Conservation (phyloP, 2,329 filamentous ascomycete species). For the Penicillium paneum region DNA sequence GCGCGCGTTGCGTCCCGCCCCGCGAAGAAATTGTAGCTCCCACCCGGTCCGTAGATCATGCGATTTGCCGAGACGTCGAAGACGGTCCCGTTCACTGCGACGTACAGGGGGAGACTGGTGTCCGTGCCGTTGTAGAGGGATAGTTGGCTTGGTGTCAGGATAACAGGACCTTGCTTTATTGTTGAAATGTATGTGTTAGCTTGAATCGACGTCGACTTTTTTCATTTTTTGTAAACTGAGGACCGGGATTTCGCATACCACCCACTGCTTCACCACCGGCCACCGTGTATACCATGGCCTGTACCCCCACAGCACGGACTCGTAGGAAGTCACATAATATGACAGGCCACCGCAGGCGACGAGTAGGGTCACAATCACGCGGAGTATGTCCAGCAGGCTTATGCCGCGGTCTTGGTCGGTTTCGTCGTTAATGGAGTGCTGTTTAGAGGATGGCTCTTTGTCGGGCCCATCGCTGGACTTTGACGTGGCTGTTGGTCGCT, state of each 20-base stretch:
- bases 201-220: neutral
- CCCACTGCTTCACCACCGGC: constrained; percentile 58
- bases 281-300: constrained; percentile 59
- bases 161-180: constrained; percentile 54
- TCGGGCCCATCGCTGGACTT: constrained; percentile 8
- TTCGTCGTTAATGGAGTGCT: constrained; percentile 18
- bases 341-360: constrained; percentile 67
- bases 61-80: constrained; percentile 61
- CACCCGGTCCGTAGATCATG: constrained; percentile 71
- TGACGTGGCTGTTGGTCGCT: constrained; percentile 25
- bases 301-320: constrained; percentile 68
- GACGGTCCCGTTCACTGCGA: constrained; percentile 72
- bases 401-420: constrained; percentile 31
- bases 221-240: neutral
- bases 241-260: constrained; percentile 49
- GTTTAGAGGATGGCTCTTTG: constrained; percentile 2
- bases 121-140: constrained; percentile 73
- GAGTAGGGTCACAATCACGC: constrained; percentile 65
- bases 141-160: constrained; percentile 74
- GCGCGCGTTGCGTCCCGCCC: constrained; percentile 82
- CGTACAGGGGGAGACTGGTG: constrained; percentile 72
- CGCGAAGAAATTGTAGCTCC: constrained; percentile 81
- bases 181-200: constrained; percentile 2
- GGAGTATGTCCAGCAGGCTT: constrained; percentile 61
- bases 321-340: constrained; percentile 70